Base-by-base conservation (phyloP, 2,329 filamentous ascomycete genomes). In the Verticillium alfalfae region DNA sequence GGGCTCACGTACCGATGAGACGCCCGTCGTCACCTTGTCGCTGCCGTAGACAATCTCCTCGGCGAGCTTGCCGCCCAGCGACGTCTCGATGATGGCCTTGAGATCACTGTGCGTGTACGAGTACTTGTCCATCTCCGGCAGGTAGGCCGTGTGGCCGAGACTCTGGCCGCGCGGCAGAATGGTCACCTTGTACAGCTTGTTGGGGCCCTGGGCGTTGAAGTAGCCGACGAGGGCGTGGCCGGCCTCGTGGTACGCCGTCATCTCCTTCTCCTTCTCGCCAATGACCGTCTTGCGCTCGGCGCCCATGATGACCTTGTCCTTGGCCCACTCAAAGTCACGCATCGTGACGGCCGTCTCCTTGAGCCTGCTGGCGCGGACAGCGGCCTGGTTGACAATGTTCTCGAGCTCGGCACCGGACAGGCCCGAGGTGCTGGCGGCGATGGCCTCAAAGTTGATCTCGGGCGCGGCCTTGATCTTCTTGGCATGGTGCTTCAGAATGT, bases 221-320 rank as follows among this genome's bases (percentile, higher is more conserved):
- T 97, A 88, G 61, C 90, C 89, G 63, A 97, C 92, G 16, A 99
- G 85, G 9, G 95, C 93, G 75, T 99, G 95, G 2, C 95, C 95
- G 61, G 94, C 96, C 78, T 99, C 95, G 71, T 97, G 93, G 71
- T 96, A 97, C 1, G 93, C 93, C n/a, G 93, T 97, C 82, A 93
- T 89, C 68, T 95, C 85, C 79, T 96, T 98, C 78, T 99, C 95
- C 78, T 96, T 93, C 66, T 94, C 87, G 54, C 90, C 91, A 61
- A 99, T 94, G 61, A 97, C 85, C 67, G 89, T 96, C 73, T 88
- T 91, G 72, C 89, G 88, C 78, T 99, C 95, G 2, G 94, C 91
- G 41, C 95, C 95, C 92, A 99, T 97, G 74, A 97, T 89, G 60
- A 99, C 91, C 78, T 95, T 95, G 79, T 99, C 95, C 77, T 96